Evolutionary conservation across 441 rosid species (phyloP).

Genomic region (Gossypium schwendimanii): DNA sequence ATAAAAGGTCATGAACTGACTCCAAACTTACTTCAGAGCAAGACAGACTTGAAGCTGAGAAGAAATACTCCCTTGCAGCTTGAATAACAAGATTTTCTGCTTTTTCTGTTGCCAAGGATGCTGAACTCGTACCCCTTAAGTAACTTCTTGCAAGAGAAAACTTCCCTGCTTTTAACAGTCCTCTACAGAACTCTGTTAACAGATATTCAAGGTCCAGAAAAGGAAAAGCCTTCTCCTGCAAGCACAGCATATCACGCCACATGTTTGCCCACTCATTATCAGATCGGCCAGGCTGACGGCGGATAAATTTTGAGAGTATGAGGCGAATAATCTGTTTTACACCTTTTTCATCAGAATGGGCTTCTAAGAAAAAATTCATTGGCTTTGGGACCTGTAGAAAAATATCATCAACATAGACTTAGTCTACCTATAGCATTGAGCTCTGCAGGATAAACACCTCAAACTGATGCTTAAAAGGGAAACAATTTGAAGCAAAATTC

Average conservation of each 20-base stretch:
- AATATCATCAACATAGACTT: slow-evolving; percentile 17
- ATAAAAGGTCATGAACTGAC: background rate
- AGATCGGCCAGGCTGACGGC: slow-evolving; percentile 72
- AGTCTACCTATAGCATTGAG: background rate
- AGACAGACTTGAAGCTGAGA: slow-evolving; percentile 86
- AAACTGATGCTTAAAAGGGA: background rate
- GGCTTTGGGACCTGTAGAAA: slow-evolving; percentile 85
- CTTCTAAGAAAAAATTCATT: slow-evolving; percentile 66
- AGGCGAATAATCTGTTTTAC: slow-evolving; percentile 91
- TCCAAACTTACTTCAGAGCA: slow-evolving; percentile 71
- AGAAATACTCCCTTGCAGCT: slow-evolving; percentile 91
- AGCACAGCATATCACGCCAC: slow-evolving; percentile 91
- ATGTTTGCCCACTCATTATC: slow-evolving; percentile 98
- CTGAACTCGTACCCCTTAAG: slow-evolving; percentile 85
- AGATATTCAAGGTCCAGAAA: slow-evolving; percentile 86
- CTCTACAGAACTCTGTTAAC: slow-evolving; percentile 92
- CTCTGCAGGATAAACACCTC: background rate
- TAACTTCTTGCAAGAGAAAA: slow-evolving; percentile 96
- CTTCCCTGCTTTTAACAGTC: slow-evolving; percentile 92
- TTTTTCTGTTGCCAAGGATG: slow-evolving; percentile 70
- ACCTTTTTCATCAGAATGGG: slow-evolving; percentile 75
- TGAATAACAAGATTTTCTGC: slow-evolving; percentile 91
- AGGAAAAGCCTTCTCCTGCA: slow-evolving; percentile 85
- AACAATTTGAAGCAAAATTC: background rate
- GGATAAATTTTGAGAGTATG: slow-evolving; percentile 85